phyloP scores from a whole-genome alignment of 371 early-diverging fungal species.

The Lichtheimia corymbifera region DNA sequence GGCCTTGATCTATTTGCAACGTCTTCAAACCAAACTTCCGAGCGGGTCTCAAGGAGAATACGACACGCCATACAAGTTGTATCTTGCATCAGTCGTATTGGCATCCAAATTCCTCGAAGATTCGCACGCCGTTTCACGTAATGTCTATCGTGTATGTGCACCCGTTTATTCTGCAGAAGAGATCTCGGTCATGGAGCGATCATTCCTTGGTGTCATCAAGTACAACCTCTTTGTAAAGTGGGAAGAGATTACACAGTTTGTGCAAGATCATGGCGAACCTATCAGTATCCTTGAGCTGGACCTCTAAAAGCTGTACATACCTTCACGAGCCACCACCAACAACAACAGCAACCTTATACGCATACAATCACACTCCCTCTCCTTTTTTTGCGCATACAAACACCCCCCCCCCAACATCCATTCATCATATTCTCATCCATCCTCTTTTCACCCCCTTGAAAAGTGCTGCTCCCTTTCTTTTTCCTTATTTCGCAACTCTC shows the following conservation, averaged over 20 bases:
- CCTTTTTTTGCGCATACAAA: neutral
- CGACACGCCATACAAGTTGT: conserved; percentile 76
- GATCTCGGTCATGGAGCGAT: conserved; percentile 56
- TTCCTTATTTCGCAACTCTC: neutral
- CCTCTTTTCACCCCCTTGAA: neutral
- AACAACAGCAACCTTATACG: neutral
- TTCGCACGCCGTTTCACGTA: conserved; percentile 34
- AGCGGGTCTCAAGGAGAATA: conserved; percentile 67
- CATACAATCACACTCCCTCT: conserved; percentile 4
- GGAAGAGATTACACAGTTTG: conserved; percentile 18
- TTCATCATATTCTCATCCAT: neutral
- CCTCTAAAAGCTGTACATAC: conserved; percentile 3
- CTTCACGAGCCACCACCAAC: neutral
- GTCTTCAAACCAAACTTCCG: conserved; percentile 62
- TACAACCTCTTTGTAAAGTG: conserved; percentile 21
- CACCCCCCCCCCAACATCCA: neutral
- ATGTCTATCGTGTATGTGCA: conserved; percentile 33
- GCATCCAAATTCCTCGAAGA: conserved; percentile 73
- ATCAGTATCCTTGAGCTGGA: conserved; percentile 16
- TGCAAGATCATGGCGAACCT: conserved; percentile 22
- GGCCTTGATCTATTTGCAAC: conserved; percentile 70
- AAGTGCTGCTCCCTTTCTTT: neutral
- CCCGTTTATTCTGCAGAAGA: conserved; percentile 61
- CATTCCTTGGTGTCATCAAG: conserved; percentile 37
- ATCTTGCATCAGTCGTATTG: conserved; percentile 69